Conservation (phyloP, 345 rosid species). For the Acer yangbiense region DNA sequence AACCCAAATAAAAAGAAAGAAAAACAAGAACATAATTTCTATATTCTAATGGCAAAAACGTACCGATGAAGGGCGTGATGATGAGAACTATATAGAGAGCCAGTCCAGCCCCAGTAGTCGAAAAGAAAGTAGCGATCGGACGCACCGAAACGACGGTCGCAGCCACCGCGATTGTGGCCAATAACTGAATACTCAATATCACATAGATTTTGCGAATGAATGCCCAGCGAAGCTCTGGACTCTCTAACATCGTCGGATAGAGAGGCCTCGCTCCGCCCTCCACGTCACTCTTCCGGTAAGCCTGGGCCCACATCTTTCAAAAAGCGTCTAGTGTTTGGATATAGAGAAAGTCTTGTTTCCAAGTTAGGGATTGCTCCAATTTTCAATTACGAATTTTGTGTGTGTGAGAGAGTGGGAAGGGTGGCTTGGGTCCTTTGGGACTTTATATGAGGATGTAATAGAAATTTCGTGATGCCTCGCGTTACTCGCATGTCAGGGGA, state of each 20-base stretch:
- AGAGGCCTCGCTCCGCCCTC: slow-evolving; percentile 74
- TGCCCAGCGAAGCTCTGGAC: slow-evolving; percentile 87
- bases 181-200: slow-evolving; percentile 68
- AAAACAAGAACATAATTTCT: neutral
- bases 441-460: neutral
- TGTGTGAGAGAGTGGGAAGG: too few relatives aligned
- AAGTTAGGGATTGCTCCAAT: neutral
- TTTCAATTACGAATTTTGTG: neutral
- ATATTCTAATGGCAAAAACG: neutral
- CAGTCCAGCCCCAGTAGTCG: slow-evolving; percentile 58
- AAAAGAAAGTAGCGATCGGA: slow-evolving; percentile 73
- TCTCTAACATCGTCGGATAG: slow-evolving; percentile 87
- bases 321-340: neutral
- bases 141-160: slow-evolving; percentile 63
- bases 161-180: slow-evolving; percentile 77
- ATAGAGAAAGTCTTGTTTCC: neutral
- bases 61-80: slow-evolving; percentile 73
- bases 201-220: slow-evolving; percentile 88
- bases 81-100: slow-evolving; percentile 79
- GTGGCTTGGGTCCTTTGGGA: neutral
- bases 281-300: slow-evolving; percentile 54
- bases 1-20: neutral
- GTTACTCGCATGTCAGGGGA: neutral
- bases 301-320: slow-evolving; percentile 53
- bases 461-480: slow-evolving; percentile 30